These are phyloP conservation scores for Globisporangium carolinianum DNA, from an alignment of 352 stramenopile genomes.

Conservation along the genomic window DNA sequence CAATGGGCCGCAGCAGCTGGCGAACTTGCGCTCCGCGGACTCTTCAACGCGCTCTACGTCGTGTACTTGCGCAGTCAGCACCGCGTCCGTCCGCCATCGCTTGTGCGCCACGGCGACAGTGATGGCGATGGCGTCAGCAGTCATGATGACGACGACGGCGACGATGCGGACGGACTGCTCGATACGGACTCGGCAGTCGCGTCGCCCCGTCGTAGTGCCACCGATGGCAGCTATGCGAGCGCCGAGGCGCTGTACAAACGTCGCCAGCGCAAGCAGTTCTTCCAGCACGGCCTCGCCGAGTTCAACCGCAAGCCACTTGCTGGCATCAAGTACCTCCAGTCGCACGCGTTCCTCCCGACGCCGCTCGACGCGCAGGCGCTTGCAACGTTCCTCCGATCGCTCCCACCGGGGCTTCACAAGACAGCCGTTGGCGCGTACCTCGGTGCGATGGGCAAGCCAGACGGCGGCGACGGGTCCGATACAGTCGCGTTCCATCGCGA, in stretches of 20 bases:
- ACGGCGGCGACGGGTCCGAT: constrained; percentile 63
- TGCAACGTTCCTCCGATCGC: constrained; percentile 79
- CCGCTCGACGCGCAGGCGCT: constrained; percentile 73
- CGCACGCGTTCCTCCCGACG: constrained; percentile 70
- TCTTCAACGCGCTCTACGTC: constrained; percentile 77
- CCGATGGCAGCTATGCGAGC: constrained; percentile 20
- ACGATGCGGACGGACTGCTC: constrained; percentile 24
- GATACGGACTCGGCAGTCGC: constrained; percentile 14
- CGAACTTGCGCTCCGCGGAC: constrained; percentile 53
- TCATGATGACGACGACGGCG: constrained; percentile 13
- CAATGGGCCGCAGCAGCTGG: constrained; percentile 59
- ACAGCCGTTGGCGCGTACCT: constrained; percentile 78
- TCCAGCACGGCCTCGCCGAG: constrained; percentile 80
- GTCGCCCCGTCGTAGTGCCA: neutral
- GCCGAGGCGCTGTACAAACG: constrained; percentile 52
- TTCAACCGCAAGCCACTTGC: constrained; percentile 94
- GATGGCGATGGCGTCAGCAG: constrained; percentile 23
- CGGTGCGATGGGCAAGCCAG: constrained; percentile 64
- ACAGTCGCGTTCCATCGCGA: constrained; percentile 82
- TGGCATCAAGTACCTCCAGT: constrained; percentile 84
- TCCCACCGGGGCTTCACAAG: constrained; percentile 79
- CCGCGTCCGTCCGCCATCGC: neutral
- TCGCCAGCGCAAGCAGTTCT: constrained; percentile 73
- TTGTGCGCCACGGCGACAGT: constrained; percentile 16
- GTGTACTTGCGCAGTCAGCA: constrained; percentile 52